These are phyloP conservation scores for Guadua angustifolia DNA, from an alignment of 176 grass and related monocot genomes.

Conservation along the genomic window DNA sequence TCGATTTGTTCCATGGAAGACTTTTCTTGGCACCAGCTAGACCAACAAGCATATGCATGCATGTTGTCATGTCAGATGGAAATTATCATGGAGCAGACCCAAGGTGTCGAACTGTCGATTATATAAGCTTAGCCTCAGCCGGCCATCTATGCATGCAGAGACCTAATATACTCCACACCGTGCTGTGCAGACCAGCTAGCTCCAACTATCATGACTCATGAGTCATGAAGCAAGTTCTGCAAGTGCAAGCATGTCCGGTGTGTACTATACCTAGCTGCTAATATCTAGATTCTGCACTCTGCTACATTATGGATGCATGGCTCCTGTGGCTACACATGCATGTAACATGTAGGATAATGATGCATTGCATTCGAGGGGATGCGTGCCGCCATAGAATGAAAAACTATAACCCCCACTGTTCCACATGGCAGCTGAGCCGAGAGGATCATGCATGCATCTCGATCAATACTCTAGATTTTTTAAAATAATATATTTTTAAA, in stretches of 20 bases:
- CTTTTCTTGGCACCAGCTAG: slow-evolving; percentile 16
- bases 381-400: neutral
- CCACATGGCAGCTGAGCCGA: neutral
- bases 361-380: neutral
- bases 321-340: neutral
- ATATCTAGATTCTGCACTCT: no score
- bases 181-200: neutral
- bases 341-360: no score
- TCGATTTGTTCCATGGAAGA: slow-evolving; percentile 39
- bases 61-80: neutral
- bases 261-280: neutral
- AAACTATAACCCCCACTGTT: neutral
- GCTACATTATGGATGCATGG: no score
- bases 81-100: slow-evolving; percentile 2
- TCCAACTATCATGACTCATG: neutral
- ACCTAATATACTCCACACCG: neutral
- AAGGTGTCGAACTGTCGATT: no score
- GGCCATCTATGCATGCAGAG: neutral
- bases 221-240: neutral
- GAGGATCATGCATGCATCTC: neutral
- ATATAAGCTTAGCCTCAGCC: neutral
- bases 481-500: no score
- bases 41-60: neutral
- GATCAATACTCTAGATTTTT: neutral
- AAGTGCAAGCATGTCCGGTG: neutral